Evolutionary conservation across 108 stramenopile genomes (phyloP).

Genomic region (Nitzschia putrida): DNA sequence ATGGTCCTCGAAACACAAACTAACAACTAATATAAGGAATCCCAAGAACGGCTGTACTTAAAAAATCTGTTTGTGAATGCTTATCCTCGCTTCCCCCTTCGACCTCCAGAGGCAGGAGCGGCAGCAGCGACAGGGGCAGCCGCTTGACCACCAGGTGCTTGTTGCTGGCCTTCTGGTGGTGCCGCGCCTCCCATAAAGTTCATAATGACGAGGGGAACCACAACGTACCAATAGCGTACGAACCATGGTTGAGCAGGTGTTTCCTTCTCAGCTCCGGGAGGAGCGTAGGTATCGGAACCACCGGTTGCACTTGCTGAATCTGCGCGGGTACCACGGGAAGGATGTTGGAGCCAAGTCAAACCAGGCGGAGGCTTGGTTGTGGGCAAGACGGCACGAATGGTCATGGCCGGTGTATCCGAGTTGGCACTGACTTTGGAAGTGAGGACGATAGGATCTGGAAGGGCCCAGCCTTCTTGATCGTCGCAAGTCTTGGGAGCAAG

Average conservation of each 20-base stretch:
- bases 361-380: constrained; percentile 70
- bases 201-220: constrained; percentile 63
- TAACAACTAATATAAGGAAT: too few relatives aligned
- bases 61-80: neutral
- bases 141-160: neutral
- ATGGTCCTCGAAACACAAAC: too few relatives aligned
- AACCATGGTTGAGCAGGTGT: constrained; percentile 48
- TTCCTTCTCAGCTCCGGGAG: constrained; percentile 19
- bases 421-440: constrained; percentile 59
- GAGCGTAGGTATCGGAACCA: constrained; percentile 16
- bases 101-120: neutral
- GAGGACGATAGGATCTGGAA: constrained; percentile 39
- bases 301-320: constrained; percentile 4
- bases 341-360: constrained; percentile 57
- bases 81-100: constrained; percentile 23
- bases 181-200: constrained; percentile 47
- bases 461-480: constrained; percentile 32
- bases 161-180: constrained; percentile 10
- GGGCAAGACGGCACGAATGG: constrained; percentile 55
- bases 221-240: constrained; percentile 80
- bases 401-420: constrained; percentile 74
- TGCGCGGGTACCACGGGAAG: constrained; percentile 23
- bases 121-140: neutral
- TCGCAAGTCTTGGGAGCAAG: constrained; percentile 74
- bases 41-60: too few relatives aligned